A percentile compares a stretch with the other conserved stretches of the same genome.
phyloP scores from a whole-genome alignment of 2,329 filamentous ascomycete genomes.

The Colletotrichum incanum region DNA sequence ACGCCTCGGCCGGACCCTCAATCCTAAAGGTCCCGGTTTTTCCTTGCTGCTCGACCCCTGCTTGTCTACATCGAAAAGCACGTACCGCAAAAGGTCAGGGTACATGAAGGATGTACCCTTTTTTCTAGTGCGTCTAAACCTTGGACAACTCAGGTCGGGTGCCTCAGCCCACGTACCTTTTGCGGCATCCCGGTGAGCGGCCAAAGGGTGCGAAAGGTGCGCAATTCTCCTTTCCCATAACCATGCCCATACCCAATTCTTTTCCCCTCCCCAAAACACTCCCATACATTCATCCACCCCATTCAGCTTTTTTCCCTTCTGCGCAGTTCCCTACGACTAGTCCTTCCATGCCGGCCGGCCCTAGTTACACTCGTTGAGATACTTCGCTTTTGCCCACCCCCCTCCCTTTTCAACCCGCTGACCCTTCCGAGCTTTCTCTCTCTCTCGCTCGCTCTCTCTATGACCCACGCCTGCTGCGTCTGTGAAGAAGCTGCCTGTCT shows the following conservation, averaged over 20 bases:
- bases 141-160: slow-evolving; percentile 33
- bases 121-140: slow-evolving; percentile 13
- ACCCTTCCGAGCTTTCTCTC: slow-evolving; percentile 38
- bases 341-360: slow-evolving; percentile 22
- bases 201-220: slow-evolving; percentile 33
- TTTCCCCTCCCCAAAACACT: slow-evolving; percentile 25
- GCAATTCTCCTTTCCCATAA: slow-evolving; percentile 43
- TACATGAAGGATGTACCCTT: background rate
- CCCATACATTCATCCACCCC: slow-evolving; percentile 35
- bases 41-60: slow-evolving; percentile 24
- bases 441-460: slow-evolving; percentile 16
- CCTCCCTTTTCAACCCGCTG: slow-evolving; percentile 29
- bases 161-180: slow-evolving; percentile 40
- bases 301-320: slow-evolving; percentile 11
- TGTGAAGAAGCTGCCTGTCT: slow-evolving; percentile 7
- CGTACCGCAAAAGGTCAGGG: background rate
- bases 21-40: slow-evolving; percentile 22
- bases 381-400: slow-evolving; percentile 40
- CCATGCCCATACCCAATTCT: slow-evolving; percentile 33
- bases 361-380: slow-evolving; percentile 15
- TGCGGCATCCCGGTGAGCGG: slow-evolving; percentile 33
- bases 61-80: background rate
- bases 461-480: background rate
- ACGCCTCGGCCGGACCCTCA: slow-evolving; percentile 37
- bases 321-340: slow-evolving; percentile 1